phyloP scores from a whole-genome alignment of 1,139 yeast genomes.

The Arxiozyma bovina region DNA sequence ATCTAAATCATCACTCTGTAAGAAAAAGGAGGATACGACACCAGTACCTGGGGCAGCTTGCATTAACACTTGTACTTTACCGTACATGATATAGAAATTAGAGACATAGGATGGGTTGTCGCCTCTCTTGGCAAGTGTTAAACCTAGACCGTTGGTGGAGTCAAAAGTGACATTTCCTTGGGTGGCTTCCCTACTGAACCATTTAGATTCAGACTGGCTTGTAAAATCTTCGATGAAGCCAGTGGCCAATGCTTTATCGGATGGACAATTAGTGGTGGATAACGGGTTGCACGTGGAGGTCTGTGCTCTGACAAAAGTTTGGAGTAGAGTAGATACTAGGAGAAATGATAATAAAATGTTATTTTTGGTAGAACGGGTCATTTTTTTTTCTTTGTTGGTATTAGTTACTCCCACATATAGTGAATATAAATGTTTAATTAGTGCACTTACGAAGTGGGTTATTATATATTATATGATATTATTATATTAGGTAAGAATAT shows the following conservation, averaged over 20 bases:
- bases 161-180: conserved; percentile 35
- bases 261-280: conserved; percentile 33
- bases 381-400: too few relatives aligned
- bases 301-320: conserved; percentile 12
- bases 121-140: conserved; percentile 50
- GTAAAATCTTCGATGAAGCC: conserved; percentile 45
- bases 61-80: conserved; percentile 63
- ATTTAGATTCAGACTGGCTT: conserved; percentile 32
- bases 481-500: too few relatives aligned
- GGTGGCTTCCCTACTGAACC: conserved; percentile 35
- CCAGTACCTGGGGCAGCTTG: conserved; percentile 72
- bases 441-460: too few relatives aligned
- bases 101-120: conserved; percentile 74
- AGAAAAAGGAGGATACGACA: conserved; percentile 66
- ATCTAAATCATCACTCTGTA: conserved; percentile 79
- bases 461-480: too few relatives aligned
- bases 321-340: not conserved
- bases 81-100: conserved; percentile 77
- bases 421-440: too few relatives aligned
- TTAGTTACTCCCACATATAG: not conserved
- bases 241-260: conserved; percentile 49
- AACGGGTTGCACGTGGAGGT: conserved; percentile 38
- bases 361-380: too few relatives aligned
- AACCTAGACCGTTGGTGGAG: conserved; percentile 47
- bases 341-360: not conserved